phyloP scores from a whole-genome alignment of 208 protist genomes.

The Leptomonas pyrrhocoris region DNA sequence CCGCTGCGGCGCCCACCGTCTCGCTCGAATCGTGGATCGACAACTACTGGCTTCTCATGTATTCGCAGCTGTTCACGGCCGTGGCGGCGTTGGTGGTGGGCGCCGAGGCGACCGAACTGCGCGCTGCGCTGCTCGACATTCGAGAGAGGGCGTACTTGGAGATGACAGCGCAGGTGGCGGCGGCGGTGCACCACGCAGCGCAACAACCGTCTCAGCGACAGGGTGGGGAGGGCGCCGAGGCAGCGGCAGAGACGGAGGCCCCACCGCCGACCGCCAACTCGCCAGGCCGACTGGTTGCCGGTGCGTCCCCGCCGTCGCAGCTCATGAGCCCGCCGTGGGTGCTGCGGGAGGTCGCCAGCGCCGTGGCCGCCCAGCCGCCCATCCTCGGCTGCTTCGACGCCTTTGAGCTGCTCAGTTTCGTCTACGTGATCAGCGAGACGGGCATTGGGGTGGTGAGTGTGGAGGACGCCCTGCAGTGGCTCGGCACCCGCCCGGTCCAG shows the following conservation, averaged over 20 bases:
- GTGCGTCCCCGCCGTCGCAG: background rate
- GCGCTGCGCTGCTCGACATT: constrained; percentile 10
- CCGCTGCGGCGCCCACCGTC: background rate
- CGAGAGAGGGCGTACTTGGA: constrained; percentile 23
- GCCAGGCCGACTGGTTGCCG: background rate
- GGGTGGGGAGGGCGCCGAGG: no score
- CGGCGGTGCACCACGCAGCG: background rate
- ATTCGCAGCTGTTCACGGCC: constrained; percentile 44
- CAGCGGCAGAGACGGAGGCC: background rate
- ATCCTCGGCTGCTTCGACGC: constrained; percentile 30
- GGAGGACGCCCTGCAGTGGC: constrained; percentile 45
- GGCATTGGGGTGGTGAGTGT: constrained; percentile 40
- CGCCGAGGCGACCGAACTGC: constrained; percentile 19
- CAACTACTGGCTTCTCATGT: constrained; percentile 62
- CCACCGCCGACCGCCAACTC: background rate
- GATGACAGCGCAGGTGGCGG: constrained; percentile 17
- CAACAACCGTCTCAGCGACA: background rate
- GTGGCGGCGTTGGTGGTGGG: constrained; percentile 42
- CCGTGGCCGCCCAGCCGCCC: constrained; percentile 13
- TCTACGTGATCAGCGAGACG: constrained; percentile 42
- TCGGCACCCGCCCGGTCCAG: constrained; percentile 18
- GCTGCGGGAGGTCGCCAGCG: constrained; percentile 10
- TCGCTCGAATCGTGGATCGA: constrained; percentile 46
- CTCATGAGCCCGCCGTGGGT: constrained; percentile 20
- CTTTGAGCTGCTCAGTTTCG: constrained; percentile 40